A percentile compares a stretch with the other conserved stretches of the same genome.
Evolutionary conservation across 352 stramenopile genomes (phyloP).

Genomic region (Pythium aquatile): DNA sequence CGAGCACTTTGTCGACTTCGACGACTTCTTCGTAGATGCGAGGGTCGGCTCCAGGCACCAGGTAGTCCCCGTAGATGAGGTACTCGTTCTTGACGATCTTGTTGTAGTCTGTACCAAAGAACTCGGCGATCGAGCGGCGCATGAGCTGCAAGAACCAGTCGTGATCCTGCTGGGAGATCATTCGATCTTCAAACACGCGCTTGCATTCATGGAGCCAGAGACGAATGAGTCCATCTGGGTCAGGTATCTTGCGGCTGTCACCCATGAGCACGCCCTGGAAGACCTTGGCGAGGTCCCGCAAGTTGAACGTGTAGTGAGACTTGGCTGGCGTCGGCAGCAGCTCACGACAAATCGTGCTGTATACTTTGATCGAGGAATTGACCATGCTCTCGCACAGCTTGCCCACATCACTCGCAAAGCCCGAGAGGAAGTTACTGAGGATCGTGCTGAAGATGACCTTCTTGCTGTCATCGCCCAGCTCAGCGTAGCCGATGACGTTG

Average conservation of each 20-base stretch:
- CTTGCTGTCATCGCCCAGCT: slow-evolving; percentile 90
- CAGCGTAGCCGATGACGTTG: slow-evolving; percentile 91
- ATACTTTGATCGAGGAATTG: slow-evolving; percentile 85
- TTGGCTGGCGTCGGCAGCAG: slow-evolving; percentile 93
- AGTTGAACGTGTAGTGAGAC: slow-evolving; percentile 96
- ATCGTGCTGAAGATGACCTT: slow-evolving; percentile 93
- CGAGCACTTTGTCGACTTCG: slow-evolving; percentile 82
- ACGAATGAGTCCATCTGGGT: slow-evolving; percentile 67
- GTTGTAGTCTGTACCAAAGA: slow-evolving; percentile 83
- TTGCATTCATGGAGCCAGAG: slow-evolving; percentile 94
- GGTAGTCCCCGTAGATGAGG: slow-evolving; percentile 77
- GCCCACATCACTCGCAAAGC: slow-evolving; percentile 51
- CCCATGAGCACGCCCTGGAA: slow-evolving; percentile 92
- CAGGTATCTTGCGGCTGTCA: slow-evolving; percentile 66
- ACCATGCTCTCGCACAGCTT: slow-evolving; percentile 73
- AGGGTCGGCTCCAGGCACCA: slow-evolving; percentile 77
- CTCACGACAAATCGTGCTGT: slow-evolving; percentile 88
- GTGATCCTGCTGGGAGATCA: slow-evolving; percentile 90
- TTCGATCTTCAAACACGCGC: slow-evolving; percentile 94
- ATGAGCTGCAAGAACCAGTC: slow-evolving; percentile 88
- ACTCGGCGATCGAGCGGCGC: slow-evolving; percentile 56
- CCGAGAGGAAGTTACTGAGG: slow-evolving; percentile 79
- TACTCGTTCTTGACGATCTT: slow-evolving; percentile 75
- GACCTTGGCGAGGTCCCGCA: slow-evolving; percentile 93
- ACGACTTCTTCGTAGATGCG: slow-evolving; percentile 88